phyloP scores from a whole-genome alignment of 768 basidiomycete species.

The Mycena galericulata region DNA sequence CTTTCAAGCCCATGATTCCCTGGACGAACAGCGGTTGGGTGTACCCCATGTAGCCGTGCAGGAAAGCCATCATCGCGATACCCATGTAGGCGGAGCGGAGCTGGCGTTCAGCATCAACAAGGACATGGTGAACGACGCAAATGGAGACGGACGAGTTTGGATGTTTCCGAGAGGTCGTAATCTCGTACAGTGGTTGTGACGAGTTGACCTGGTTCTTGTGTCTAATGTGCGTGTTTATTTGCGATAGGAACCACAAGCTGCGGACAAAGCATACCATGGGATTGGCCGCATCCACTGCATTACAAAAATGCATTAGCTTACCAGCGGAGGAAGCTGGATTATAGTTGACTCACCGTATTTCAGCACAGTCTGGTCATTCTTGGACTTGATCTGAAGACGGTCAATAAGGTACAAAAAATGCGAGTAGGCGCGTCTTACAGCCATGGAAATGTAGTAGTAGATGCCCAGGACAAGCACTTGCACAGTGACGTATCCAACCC shows the following conservation, averaged over 20 bases:
- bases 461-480: conserved; percentile 78
- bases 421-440: conserved; percentile 57
- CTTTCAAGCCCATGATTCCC: conserved; percentile 94
- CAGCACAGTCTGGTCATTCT: conserved; percentile 95
- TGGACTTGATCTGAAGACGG: conserved; percentile 80
- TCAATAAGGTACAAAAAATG: neutral
- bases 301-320: conserved; percentile 8
- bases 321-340: conserved; percentile 1
- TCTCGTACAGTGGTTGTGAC: conserved; percentile 94
- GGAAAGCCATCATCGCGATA: conserved; percentile 89
- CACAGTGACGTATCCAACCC: conserved; percentile 82
- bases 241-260: neutral
- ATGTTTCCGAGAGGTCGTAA: conserved; percentile 91
- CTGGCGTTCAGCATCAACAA: conserved; percentile 43
- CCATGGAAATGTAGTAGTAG: conserved; percentile 85
- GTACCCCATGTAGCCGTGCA: conserved; percentile 95
- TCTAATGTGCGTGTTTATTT: conserved; percentile 48
- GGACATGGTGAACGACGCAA: neutral
- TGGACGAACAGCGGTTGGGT: conserved; percentile 98
- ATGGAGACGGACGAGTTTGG: conserved; percentile 71
- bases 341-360: conserved; percentile 82
- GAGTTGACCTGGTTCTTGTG: conserved; percentile 76
- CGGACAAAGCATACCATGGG: conserved; percentile 72
- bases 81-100: conserved; percentile 78
- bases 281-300: conserved; percentile 76